These are phyloP conservation scores for Pseudevernia furfuracea DNA, from an alignment of 495 filamentous ascomycete genomes.

Conservation along the genomic window DNA sequence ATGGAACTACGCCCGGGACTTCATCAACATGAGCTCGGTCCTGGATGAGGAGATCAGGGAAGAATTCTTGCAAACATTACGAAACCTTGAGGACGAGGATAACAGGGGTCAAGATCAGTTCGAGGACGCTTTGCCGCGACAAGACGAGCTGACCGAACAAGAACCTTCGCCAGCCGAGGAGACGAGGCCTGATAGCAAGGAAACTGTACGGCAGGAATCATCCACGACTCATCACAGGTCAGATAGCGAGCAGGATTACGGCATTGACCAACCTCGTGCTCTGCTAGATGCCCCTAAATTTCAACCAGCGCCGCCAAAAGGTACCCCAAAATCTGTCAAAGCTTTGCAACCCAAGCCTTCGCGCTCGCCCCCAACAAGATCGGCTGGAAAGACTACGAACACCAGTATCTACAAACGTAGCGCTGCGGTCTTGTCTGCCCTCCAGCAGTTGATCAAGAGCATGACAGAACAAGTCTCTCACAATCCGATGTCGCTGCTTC, in stretches of 20 bases:
- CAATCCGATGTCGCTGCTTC: slow-evolving; percentile 66
- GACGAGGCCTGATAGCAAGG: slow-evolving; percentile 6
- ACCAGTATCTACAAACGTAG: slow-evolving; percentile 44
- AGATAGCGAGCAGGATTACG: slow-evolving; percentile 49
- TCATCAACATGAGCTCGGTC: slow-evolving; percentile 73
- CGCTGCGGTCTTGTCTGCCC: slow-evolving; percentile 40
- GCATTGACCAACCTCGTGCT: slow-evolving; percentile 38
- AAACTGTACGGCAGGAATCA: slow-evolving; percentile 33
- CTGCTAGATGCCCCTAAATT: slow-evolving; percentile 3
- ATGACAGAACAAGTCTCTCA: slow-evolving; percentile 55
- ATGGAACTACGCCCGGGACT: slow-evolving; percentile 90
- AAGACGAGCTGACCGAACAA: slow-evolving; percentile 34
- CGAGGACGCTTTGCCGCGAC: slow-evolving; percentile 56
- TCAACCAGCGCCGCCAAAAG: slow-evolving; percentile 12
- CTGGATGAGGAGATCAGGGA: slow-evolving; percentile 91
- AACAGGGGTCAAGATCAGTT: slow-evolving; percentile 44
- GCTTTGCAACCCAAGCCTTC: slow-evolving; percentile 8
- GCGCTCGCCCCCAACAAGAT: slow-evolving; percentile 28
- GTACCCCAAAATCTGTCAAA: slow-evolving; percentile 4
- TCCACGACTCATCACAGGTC: slow-evolving; percentile 42
- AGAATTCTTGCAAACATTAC: slow-evolving; percentile 64
- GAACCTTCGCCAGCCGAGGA: slow-evolving; percentile 18
- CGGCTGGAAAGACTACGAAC: slow-evolving; percentile 31
- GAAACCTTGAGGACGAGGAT: slow-evolving; percentile 56
- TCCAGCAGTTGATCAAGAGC: slow-evolving; percentile 56